phyloP scores from a whole-genome alignment of 805 yeast species.

The Barnettozyma californica region DNA sequence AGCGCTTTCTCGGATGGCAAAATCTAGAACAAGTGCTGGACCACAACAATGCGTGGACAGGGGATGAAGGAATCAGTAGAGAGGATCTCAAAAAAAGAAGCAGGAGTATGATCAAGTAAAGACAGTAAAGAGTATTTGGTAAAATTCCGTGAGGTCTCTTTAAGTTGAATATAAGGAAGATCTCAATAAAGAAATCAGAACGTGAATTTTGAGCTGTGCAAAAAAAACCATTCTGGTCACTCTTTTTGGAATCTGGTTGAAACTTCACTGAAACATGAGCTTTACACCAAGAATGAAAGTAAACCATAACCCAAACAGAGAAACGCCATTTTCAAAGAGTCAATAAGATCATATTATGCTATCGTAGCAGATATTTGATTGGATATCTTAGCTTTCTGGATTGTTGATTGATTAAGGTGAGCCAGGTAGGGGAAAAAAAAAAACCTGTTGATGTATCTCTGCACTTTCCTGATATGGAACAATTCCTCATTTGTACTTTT shows the following conservation, averaged over 20 bases:
- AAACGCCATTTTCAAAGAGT: background rate
- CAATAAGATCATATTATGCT: background rate
- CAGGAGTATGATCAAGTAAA: background rate
- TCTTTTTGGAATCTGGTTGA: background rate
- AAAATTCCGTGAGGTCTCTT: background rate
- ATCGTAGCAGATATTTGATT: too few relatives aligned
- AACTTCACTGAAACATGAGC: slow-evolving; percentile 1
- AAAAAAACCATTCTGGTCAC: background rate
- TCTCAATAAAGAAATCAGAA: background rate
- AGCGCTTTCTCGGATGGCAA: background rate
- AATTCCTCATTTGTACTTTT: slow-evolving; percentile 2
- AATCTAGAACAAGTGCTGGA: background rate
- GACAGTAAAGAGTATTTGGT: background rate
- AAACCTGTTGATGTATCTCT: slow-evolving; percentile 20
- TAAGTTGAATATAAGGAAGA: background rate
- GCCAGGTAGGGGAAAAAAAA: too few relatives aligned
- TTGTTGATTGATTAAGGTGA: background rate
- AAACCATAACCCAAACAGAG: background rate
- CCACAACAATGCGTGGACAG: background rate
- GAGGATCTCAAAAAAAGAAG: background rate
- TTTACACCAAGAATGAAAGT: background rate
- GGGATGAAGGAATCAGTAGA: background rate
- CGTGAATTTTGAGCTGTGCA: background rate
- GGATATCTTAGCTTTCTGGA: background rate
- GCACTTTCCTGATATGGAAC: slow-evolving; percentile 12